Evolutionary conservation across 495 filamentous ascomycete species (phyloP), one percentile per base, ranked within the genome.

Genomic region (Neurospora sp.): DNA sequence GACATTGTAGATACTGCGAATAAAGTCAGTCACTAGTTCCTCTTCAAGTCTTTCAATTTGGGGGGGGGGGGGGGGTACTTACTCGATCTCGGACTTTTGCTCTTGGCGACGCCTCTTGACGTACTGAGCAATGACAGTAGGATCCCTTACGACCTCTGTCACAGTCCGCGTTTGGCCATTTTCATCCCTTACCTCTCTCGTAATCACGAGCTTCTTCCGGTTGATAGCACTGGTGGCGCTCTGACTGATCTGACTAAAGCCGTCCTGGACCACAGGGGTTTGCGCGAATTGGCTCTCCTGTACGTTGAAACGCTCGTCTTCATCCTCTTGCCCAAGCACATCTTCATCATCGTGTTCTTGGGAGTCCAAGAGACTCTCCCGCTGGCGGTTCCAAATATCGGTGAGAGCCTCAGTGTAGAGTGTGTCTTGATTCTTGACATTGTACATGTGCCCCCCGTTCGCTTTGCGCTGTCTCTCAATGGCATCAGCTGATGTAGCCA

Each of bases 401-500:
- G 89, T 89, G 72, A 98, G 97, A 12, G 92, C 91, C 9, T 92
- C 88, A 74, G 96, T 94, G 81, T 99, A 99, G 48, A 91, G 89
- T 69, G 88, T 88, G 78, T 98, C 92, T 81, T 99, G 96, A 71
- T 89, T 87, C 73, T 93, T 93, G 72, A 99, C 96, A 75, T 99
- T 99, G 84, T 99, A 99, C 79, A 90, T 92, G 80, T 99, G 96
- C 3, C 96, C 95, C 41, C 94, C 93, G 73, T 94, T 92, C 37
- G 96, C 94, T 77, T 97, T 96, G 72, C 91, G 86, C 75, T 92
- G 88, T 74, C 91, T 81, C 73, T 86, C 85, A 39, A 87, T 87
- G 68, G 86, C 86, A 72, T 87, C 86, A 71, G 93, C 92, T 46
- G 97, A 88, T 73, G 93, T 96, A 69, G 96, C 93, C 46, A 91